Evolutionary conservation across 2,329 filamentous ascomycete species (phyloP), one percentile per base, ranked within the genome.

Genomic region (Phyllachora maydis): DNA sequence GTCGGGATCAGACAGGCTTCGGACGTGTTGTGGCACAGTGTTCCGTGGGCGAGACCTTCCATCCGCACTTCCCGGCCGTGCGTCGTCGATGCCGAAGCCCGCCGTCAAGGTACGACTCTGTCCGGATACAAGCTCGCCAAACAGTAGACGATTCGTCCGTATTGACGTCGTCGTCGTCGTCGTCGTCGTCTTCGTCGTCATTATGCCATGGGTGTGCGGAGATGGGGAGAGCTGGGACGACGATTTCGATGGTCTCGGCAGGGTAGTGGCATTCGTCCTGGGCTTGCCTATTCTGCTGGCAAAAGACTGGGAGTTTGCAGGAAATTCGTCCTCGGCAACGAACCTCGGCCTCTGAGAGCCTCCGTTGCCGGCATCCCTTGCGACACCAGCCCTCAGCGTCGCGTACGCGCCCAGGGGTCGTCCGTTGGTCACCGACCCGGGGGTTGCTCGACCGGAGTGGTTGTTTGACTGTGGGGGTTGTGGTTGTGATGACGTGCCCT

Each of bases 111-210:
- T 9, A 9, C 16, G 54, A 39, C 33, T 63, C 54, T 65, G 56
- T 18, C 65, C 54, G n/a, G 65, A 59, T 14, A 68, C 49, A 33
- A 83, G 61, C 44, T 83, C 78, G 18, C 77, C 77, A 48, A 85
- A 85, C 11, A 83, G 49, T 17, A 77, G 62, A 30, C 59, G 59
- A 25, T 56, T 54, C 22, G 50, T 34, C 30, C 44, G 43, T 16
- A 37, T n/a, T n/a, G n/a, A n/a, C n/a, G n/a, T n/a, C n/a, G n/a
- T n/a, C n/a, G n/a, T n/a, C n/a, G n/a, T n/a, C n/a, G n/a, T n/a
- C n/a, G n/a, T n/a, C n/a, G n/a, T n/a, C n/a, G n/a, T n/a, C n/a
- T n/a, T n/a, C n/a, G n/a, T n/a, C n/a, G n/a, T n/a, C n/a, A n/a
- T n/a, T n/a, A n/a, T n/a, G n/a, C n/a, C n/a, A n/a, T n/a, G n/a